Evolutionary conservation across 2,329 filamentous ascomycete genomes (phyloP), one percentile per base, ranked within the genome.

Genomic region (Pseudogymnoascus sp.): DNA sequence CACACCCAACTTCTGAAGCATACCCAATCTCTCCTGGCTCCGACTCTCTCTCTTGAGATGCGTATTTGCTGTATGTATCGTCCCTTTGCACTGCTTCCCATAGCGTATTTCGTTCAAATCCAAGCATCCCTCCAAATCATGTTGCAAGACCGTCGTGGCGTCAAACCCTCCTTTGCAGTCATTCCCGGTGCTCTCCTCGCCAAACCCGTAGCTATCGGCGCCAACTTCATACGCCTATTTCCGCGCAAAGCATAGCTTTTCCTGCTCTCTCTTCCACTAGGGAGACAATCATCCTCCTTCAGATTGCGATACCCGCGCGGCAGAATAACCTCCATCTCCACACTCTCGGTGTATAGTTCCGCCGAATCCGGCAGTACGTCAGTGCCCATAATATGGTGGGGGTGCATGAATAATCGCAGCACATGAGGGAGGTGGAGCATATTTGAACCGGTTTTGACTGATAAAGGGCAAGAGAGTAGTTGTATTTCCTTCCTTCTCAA

Each of bases 401-500:
- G 43, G 43, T 50, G 43, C 41, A 50, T 50, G 43, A 50, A 50
- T 50, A 50, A 50, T 50, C 43, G 43, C 43, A 50, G 43, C 14
- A 30, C 43, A 50, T 50, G 43, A 50, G 43, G 22, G 25, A 50
- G 43, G 43, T 50, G 43, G 43, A 50, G 43, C 43, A 50, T 50
- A 30, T 30, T 28, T 12, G 25, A 50, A 28, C 43, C 14, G 43
- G 22, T 50, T 50, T 50, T 9, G 9, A 7, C 7, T 50, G 25
- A 50, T 41, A 16, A 30, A 50, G 18, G 18, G 18, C 18, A 18
- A 7, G 20, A 2, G 38, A 50, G 30, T 6, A 9, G 41, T 30
- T 28, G n/a, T 50, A 50, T 50, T 30, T 50, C 4, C 2, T 16
- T 11, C 22, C 2, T 30, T 9, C 28, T 11, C 3, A 50, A 30